phyloP scores from a whole-genome alignment of 2,329 filamentous ascomycete species.

The Pseudogymnoascus destructans region DNA sequence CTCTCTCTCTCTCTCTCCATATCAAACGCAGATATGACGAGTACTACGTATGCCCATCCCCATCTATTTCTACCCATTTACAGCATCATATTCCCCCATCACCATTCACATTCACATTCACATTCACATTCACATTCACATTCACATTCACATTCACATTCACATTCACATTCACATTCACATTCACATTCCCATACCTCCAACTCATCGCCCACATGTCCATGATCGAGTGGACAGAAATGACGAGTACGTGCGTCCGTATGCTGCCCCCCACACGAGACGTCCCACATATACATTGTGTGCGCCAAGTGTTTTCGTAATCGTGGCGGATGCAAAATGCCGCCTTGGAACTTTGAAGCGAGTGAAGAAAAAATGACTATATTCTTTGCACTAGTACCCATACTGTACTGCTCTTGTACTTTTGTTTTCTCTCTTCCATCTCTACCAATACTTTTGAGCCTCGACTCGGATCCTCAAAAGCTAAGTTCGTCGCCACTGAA shows the following conservation, averaged over 20 bases:
- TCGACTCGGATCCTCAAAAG: not conserved
- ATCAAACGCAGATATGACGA: not conserved
- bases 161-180: not conserved
- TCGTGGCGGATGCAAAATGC: conserved; percentile 3
- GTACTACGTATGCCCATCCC: not conserved
- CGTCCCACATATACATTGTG: not conserved
- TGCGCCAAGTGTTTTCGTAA: conserved; percentile 2
- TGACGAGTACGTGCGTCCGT: not conserved
- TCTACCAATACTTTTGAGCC: not conserved
- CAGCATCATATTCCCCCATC: not conserved
- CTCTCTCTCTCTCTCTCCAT: no score
- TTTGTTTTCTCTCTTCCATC: not conserved
- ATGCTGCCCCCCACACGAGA: not conserved
- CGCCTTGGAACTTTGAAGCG: no score
- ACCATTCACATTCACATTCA: not conserved
- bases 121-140: not conserved
- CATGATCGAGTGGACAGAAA: not conserved
- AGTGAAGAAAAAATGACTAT: not conserved
- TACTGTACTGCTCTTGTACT: not conserved
- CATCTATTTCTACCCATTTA: not conserved
- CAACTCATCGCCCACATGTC: not conserved
- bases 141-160: not conserved
- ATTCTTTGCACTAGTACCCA: not conserved
- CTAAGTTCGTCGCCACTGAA: conserved; percentile 2
- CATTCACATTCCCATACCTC: not conserved